Percentiles rank a stretch among this genome's conserved stretches.
Conservation (phyloP, 2,329 filamentous ascomycete species). For the Penicillium griseofulvum region DNA sequence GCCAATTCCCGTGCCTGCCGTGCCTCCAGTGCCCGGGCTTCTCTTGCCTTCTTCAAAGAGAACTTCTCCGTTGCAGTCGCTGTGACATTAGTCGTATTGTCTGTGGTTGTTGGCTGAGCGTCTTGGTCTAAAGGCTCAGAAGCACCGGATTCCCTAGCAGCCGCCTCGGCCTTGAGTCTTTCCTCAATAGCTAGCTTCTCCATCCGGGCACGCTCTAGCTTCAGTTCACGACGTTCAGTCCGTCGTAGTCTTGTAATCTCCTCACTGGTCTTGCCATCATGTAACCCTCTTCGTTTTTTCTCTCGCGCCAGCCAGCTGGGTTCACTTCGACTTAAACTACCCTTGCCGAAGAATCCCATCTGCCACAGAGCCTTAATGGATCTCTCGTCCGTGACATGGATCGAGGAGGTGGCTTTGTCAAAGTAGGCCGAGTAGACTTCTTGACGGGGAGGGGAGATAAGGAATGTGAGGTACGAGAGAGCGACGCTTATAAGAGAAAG, state of each 20-base stretch:
- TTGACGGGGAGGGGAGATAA: slow-evolving; percentile 61
- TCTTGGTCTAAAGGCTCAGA: slow-evolving; percentile 8
- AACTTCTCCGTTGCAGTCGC: slow-evolving; percentile 30
- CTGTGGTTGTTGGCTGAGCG: slow-evolving; percentile 10
- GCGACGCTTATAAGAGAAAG: slow-evolving; percentile 79
- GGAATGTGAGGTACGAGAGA: slow-evolving; percentile 72
- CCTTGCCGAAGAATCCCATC: slow-evolving; percentile 96
- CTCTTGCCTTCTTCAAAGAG: slow-evolving; percentile 35
- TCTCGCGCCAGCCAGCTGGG: slow-evolving; percentile 88
- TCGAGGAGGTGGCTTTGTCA: slow-evolving; percentile 74
- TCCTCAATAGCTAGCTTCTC: slow-evolving; percentile 81
- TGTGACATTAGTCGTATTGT: slow-evolving; percentile 18
- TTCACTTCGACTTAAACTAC: slow-evolving; percentile 87
- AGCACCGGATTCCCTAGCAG: slow-evolving; percentile 29
- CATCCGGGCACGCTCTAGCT: slow-evolving; percentile 85
- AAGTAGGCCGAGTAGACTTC: slow-evolving; percentile 71
- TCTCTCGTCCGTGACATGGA: slow-evolving; percentile 75
- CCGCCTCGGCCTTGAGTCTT: slow-evolving; percentile 58
- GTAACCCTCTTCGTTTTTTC: slow-evolving; percentile 65
- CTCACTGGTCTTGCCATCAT: slow-evolving; percentile 71
- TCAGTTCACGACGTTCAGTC: slow-evolving; percentile 77
- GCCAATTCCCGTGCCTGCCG: slow-evolving; percentile 16
- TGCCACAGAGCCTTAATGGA: slow-evolving; percentile 86
- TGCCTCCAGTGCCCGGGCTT: slow-evolving; percentile 27
- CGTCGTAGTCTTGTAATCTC: slow-evolving; percentile 73